Evolutionary conservation across 2,329 filamentous ascomycete species (phyloP).

Genomic region (Thelonectria blattea): DNA sequence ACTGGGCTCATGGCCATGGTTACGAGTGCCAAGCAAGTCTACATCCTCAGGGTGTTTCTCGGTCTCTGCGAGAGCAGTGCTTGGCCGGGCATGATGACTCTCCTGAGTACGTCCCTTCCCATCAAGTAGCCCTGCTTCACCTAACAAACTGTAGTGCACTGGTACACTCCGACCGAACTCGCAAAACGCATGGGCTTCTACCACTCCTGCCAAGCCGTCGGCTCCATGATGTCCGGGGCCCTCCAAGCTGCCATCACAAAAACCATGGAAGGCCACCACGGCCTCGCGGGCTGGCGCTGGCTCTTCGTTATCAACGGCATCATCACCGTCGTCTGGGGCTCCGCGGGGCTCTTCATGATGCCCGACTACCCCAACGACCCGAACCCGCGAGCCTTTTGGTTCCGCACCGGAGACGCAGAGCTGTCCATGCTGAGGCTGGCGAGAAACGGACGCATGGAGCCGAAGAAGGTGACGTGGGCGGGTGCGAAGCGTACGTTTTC

Average conservation of each 20-base stretch:
- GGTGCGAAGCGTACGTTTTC: constrained; percentile 31
- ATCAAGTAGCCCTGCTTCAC: neutral
- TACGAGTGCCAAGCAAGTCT: constrained; percentile 43
- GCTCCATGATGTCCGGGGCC: constrained; percentile 52
- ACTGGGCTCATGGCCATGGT: constrained; percentile 41
- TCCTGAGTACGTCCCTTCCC: constrained; percentile 35
- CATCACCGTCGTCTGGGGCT: constrained; percentile 42
- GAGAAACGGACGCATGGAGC: constrained; percentile 24
- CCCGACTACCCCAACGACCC: constrained; percentile 43
- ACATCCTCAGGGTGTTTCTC: constrained; percentile 48
- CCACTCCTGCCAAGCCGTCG: constrained; percentile 48
- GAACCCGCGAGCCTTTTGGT: constrained; percentile 38
- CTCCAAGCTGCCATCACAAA: constrained; percentile 50
- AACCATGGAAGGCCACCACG: constrained; percentile 46
- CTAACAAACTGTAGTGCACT: constrained; percentile 13
- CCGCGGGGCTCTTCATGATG: constrained; percentile 43
- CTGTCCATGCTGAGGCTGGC: constrained; percentile 41
- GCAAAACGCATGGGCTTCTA: constrained; percentile 47
- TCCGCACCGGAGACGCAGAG: constrained; percentile 35
- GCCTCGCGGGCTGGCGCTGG: constrained; percentile 51
- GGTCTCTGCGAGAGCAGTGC: constrained; percentile 46
- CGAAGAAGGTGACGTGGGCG: constrained; percentile 35
- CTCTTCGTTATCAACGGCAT: constrained; percentile 54
- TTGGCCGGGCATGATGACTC: constrained; percentile 45
- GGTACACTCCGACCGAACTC: constrained; percentile 23